Percentiles rank a stretch among this genome's conserved stretches.
Evolutionary conservation across 2,329 filamentous ascomycete genomes (phyloP).

Genomic region (Rhynchosporium agropyri): DNA sequence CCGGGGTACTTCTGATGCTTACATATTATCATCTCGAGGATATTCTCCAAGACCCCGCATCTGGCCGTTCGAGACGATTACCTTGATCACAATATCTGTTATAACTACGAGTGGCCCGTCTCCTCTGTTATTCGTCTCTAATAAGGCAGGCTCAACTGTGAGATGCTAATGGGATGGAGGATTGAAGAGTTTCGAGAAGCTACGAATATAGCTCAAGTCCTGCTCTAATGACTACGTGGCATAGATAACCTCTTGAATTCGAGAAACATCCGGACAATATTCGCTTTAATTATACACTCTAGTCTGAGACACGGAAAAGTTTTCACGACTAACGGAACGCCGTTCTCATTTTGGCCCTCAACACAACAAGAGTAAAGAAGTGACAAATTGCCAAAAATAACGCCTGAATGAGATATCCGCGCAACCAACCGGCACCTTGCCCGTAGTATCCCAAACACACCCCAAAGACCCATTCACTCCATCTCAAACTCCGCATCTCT

Average conservation of each 20-base stretch:
- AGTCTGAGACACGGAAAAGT: not conserved
- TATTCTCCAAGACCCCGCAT: too few species aligned
- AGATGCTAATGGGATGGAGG: too few species aligned
- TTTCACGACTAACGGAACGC: constrained; percentile 4
- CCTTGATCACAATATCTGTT: too few species aligned
- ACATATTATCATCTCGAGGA: too few species aligned
- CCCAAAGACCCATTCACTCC: constrained; percentile 15
- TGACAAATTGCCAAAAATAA: constrained; percentile 2
- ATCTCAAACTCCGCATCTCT: constrained; percentile 33
- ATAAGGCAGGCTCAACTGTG: too few species aligned
- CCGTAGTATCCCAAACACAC: not conserved
- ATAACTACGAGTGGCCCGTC: too few species aligned
- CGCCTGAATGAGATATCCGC: constrained; percentile 18
- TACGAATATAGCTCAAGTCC: not conserved
- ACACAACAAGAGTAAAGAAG: not conserved
- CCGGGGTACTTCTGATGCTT: too few species aligned
- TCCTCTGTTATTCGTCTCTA: too few species aligned
- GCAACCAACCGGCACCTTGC: not conserved
- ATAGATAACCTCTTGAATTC: not conserved
- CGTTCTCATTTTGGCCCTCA: constrained; percentile 5
- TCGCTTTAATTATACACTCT: not conserved
- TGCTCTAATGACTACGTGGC: not conserved
- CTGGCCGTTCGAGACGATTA: too few species aligned
- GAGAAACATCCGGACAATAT: not conserved
- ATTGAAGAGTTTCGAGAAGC: not conserved